These are phyloP conservation scores for Rosellinia necatrix DNA, from an alignment of 2,329 filamentous ascomycete species.

Conservation along the genomic window DNA sequence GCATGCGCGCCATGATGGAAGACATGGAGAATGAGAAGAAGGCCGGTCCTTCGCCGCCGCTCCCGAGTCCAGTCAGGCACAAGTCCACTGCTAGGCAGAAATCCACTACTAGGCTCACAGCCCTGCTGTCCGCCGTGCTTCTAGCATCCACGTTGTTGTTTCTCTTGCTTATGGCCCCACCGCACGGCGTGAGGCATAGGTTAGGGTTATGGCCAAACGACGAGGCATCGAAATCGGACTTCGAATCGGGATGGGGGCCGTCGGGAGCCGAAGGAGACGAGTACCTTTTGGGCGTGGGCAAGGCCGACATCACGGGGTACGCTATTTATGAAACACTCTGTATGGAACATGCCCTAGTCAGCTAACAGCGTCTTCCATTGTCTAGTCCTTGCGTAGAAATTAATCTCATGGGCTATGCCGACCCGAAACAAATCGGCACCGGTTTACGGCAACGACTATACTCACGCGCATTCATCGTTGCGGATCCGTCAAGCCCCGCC, in stretches of 20 bases:
- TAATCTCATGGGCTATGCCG: constrained; percentile 90
- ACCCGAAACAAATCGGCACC: constrained; percentile 78
- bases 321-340: constrained; percentile 3
- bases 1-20: too few relatives aligned
- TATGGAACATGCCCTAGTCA: not conserved
- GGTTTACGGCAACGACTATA: constrained; percentile 87
- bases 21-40: constrained; percentile 20
- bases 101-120: constrained; percentile 2
- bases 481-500: constrained; percentile 64
- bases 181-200: constrained; percentile 6
- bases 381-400: constrained; percentile 80
- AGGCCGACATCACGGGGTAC: constrained; percentile 60
- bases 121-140: constrained; percentile 2
- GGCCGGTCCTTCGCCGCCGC: constrained; percentile 19
- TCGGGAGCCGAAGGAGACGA: constrained; percentile 36
- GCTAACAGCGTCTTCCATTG: constrained; percentile 8
- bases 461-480: constrained; percentile 87
- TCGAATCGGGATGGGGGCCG: constrained; percentile 6
- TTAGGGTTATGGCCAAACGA: constrained; percentile 10
- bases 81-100: too few relatives aligned
- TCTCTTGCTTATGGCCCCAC: constrained; percentile 1
- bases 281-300: constrained; percentile 61
- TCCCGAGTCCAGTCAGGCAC: not conserved
- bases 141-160: constrained; percentile 11
- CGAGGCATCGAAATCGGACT: not conserved